Evolutionary conservation across 2,329 filamentous ascomycete genomes (phyloP), one percentile per base, ranked within the genome.

Genomic region (Ophiostoma australiae): DNA sequence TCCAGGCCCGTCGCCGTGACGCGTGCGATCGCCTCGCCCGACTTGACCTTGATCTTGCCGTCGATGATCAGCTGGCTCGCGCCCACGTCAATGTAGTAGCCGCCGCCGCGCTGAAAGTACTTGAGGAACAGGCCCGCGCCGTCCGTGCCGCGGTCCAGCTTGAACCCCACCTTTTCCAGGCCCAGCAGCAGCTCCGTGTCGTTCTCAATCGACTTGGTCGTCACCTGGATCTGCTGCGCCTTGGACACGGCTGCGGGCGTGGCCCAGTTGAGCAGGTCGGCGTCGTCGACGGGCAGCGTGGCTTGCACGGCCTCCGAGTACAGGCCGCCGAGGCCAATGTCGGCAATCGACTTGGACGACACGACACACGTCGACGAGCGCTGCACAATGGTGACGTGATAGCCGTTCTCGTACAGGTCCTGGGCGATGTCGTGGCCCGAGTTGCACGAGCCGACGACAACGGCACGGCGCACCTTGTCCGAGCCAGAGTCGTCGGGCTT

Each of bases 71-170:
- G 80, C 76, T 84, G 80, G 48, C 81, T 83, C 65, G 80, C 81
- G 15, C 86, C 86, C 13, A 87, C 84, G 73, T 88, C 85, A 71
- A 88, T 84, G 75, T 88, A 88, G 76, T 87, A 88, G 4, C 86
- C 86, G 1, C 87, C 87, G 10, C 87, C 87, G 4, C 86, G 83
- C 74, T 87, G 84, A 70, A 87, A 81, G 76, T 89, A 90, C 76
- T 89, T 89, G 41, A 83, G 79, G 70, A 84, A 81, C 0, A 89
- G 78, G 0, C 87, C 87, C 0, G 82, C 78, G 5, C 82, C 81
- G 75, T 87, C 82, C 0, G 85, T 83, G 0, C 88, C 88, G 27
- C 77, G 79, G 75, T 90, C 87, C 2, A 87, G 78, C 70, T 82
- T 81, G 80, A 90, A 90, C 0, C 88, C 88, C 1, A 81, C 86